These are phyloP conservation scores for Psilocybe sp. DNA, from an alignment of 768 basidiomycete species.

Conservation along the genomic window DNA sequence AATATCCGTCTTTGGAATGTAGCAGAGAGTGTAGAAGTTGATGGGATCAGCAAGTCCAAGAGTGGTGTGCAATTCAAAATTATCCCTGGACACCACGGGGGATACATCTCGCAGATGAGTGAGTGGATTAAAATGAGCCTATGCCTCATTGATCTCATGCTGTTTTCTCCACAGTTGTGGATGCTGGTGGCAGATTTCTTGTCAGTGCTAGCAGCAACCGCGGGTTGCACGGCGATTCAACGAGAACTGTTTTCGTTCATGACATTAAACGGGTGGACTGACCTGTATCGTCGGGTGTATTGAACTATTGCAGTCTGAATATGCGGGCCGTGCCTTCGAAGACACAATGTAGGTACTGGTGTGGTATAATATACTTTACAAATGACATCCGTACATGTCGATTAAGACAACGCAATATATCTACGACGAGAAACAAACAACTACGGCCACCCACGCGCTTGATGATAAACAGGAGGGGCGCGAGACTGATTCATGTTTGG, in stretches of 20 bases:
- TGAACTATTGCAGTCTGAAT: too few relatives aligned
- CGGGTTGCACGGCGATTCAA: slow-evolving; percentile 92
- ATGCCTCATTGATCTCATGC: slow-evolving; percentile 8
- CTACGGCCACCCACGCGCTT: slow-evolving; percentile 17
- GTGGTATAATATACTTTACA: slow-evolving; percentile 2
- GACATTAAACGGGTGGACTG: slow-evolving; percentile 61
- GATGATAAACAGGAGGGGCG: slow-evolving; percentile 42
- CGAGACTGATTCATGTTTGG: slow-evolving; percentile 66
- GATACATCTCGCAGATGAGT: slow-evolving; percentile 92
- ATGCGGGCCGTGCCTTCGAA: not conserved
- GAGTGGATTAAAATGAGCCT: slow-evolving; percentile 29
- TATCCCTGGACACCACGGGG: slow-evolving; percentile 94
- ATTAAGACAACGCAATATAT: too few relatives aligned
- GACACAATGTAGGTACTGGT: not conserved
- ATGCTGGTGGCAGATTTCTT: slow-evolving; percentile 80
- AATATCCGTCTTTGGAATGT: slow-evolving; percentile 95
- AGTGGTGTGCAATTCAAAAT: slow-evolving; percentile 89
- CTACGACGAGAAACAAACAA: not conserved
- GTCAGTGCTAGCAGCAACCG: slow-evolving; percentile 92
- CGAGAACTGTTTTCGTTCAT: slow-evolving; percentile 86
- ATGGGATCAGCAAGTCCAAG: slow-evolving; percentile 57
- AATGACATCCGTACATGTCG: not conserved
- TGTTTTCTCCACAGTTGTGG: slow-evolving; percentile 61
- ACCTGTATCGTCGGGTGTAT: not conserved
- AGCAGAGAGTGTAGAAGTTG: slow-evolving; percentile 65